Percentiles rank a stretch among this genome's conserved stretches.
Evolutionary conservation across 1,139 yeast species (phyloP).

Genomic region (Candida buenavistaensis): DNA sequence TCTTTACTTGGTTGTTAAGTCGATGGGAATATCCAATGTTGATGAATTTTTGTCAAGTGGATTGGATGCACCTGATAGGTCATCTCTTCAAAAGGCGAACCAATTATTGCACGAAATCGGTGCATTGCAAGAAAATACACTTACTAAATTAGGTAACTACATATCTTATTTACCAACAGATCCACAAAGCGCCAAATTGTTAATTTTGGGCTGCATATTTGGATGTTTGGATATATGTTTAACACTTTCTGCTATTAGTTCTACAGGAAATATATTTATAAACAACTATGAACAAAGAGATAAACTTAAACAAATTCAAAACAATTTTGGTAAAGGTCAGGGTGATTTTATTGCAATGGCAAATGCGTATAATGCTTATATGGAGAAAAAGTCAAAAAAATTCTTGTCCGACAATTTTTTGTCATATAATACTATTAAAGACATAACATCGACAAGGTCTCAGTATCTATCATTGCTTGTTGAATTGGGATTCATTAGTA

Average conservation of each 20-base stretch:
- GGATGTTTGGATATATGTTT: conserved; percentile 79
- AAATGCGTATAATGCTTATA: conserved; percentile 57
- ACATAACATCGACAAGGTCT: conserved; percentile 64
- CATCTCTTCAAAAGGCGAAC: conserved; percentile 63
- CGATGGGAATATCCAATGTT: conserved; percentile 83
- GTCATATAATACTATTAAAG: conserved; percentile 66
- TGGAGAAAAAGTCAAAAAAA: conserved; percentile 33
- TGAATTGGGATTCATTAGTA: conserved; percentile 75
- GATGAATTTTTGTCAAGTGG: conserved; percentile 70
- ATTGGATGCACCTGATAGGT: conserved; percentile 72
- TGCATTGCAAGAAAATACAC: conserved; percentile 54
- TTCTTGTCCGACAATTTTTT: conserved; percentile 65
- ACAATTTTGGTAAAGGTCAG: conserved; percentile 29
- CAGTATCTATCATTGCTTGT: conserved; percentile 69
- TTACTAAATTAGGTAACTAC: conserved; percentile 81
- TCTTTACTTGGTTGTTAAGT: conserved; percentile 75
- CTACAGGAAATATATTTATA: conserved; percentile 73
- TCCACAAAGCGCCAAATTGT: conserved; percentile 77
- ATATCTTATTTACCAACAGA: conserved; percentile 85
- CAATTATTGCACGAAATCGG: conserved; percentile 68
- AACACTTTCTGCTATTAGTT: conserved; percentile 71
- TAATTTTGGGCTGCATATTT: conserved; percentile 77
- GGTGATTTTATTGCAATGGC: conserved; percentile 80
- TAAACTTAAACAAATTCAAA: conserved; percentile 52
- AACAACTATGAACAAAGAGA: conserved; percentile 65